A percentile compares a stretch with the other conserved stretches of the same genome.
phyloP scores from a whole-genome alignment of 2,329 filamentous ascomycete genomes.

The Beauveria medogensis region DNA sequence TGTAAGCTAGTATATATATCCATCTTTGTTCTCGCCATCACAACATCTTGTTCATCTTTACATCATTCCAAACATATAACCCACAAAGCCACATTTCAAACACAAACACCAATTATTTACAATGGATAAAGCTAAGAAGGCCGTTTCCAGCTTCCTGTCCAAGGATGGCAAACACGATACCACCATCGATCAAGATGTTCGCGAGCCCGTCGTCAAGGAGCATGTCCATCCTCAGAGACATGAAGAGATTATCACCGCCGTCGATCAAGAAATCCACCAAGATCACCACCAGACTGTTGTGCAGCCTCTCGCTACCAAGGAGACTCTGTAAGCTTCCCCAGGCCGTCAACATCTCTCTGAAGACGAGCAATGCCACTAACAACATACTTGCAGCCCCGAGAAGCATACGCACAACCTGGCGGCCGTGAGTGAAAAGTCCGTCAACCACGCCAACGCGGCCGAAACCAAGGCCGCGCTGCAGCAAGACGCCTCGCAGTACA shows the following conservation, averaged over 20 bases:
- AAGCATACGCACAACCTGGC: constrained; percentile 52
- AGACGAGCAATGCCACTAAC: not conserved
- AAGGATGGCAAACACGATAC: constrained; percentile 59
- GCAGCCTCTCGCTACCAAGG: constrained; percentile 45
- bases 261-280: constrained; percentile 63
- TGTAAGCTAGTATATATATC: constrained; percentile 2
- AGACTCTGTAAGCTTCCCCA: constrained; percentile 34
- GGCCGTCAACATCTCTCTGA: constrained; percentile 14
- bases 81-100: not conserved
- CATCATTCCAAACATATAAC: not conserved
- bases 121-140: constrained; percentile 59
- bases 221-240: constrained; percentile 51
- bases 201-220: constrained; percentile 53
- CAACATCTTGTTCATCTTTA: not conserved
- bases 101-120: constrained; percentile 16
- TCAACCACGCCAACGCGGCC: constrained; percentile 50
- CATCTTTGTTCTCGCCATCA: not conserved
- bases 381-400: constrained; percentile 37
- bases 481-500: constrained; percentile 36
- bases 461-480: constrained; percentile 39
- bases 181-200: constrained; percentile 59
- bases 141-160: constrained; percentile 51
- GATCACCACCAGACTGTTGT: constrained; percentile 64
- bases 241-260: constrained; percentile 52
- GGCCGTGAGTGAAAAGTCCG: constrained; percentile 51